Percentiles rank a stretch among this genome's conserved stretches.
These are phyloP conservation scores for Solanum microdontum DNA, from an alignment of 257 asterid species.

Conservation along the genomic window DNA sequence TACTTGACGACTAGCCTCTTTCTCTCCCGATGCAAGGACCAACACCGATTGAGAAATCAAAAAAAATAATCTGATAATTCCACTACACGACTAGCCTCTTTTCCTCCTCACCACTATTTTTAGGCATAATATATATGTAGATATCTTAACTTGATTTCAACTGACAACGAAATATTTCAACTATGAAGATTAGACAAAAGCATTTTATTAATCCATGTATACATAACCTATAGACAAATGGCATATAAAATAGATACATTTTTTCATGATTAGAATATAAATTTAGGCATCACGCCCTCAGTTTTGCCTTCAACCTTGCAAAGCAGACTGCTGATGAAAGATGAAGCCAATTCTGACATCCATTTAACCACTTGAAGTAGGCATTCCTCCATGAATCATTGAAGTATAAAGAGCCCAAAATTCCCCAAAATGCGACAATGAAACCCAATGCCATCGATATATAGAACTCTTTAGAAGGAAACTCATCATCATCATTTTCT, in stretches of 20 bases:
- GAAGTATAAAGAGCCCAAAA: conserved; percentile 4
- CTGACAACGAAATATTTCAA: neutral
- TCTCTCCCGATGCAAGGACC: neutral
- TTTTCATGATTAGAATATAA: neutral
- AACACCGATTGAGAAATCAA: neutral
- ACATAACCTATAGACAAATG: neutral
- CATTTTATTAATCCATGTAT: neutral
- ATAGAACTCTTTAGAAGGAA: neutral
- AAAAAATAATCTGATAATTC: neutral
- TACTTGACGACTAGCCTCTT: neutral
- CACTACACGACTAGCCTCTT: neutral
- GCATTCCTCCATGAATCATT: conserved; percentile 13
- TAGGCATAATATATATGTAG: neutral
- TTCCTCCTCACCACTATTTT: neutral
- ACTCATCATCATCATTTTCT: neutral
- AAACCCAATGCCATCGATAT: conserved; percentile 12
- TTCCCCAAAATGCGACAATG: conserved; percentile 23
- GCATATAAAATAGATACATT: neutral
- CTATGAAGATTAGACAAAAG: neutral
- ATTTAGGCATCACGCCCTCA: neutral
- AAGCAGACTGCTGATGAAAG: neutral
- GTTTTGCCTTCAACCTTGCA: neutral
- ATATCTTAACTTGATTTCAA: neutral
- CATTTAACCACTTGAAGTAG: neutral
- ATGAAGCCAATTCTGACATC: neutral